Conservation (phyloP, 2,329 filamentous ascomycete species). For the Geoglossum cookeanum region DNA sequence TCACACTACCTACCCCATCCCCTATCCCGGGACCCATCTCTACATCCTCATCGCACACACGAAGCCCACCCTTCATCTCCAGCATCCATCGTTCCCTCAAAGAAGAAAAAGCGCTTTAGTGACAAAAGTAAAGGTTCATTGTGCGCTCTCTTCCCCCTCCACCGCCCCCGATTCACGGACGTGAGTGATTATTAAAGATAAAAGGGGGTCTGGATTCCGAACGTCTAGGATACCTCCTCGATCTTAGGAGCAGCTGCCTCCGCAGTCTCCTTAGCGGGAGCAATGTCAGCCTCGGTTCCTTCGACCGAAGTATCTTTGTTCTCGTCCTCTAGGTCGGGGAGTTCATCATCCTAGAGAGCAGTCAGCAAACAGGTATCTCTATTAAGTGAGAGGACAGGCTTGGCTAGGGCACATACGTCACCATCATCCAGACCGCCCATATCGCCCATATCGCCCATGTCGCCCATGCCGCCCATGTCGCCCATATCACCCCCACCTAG, state of each 20-base stretch:
- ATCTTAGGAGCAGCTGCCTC: constrained; percentile 3
- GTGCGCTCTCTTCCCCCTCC: too few species aligned
- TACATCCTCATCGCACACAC: too few species aligned
- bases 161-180: too few species aligned
- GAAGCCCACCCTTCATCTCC: too few species aligned
- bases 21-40: too few species aligned
- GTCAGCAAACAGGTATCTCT: constrained; percentile 4
- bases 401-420: constrained; percentile 11
- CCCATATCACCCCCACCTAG: constrained; percentile 42
- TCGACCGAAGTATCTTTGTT: constrained; percentile 20
- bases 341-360: constrained; percentile 46
- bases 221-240: constrained; percentile 5
- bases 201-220: background rate
- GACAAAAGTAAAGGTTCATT: too few species aligned
- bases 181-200: background rate
- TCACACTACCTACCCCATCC: too few species aligned
- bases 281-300: constrained; percentile 22
- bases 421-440: constrained; percentile 22
- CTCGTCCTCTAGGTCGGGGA: constrained; percentile 60
- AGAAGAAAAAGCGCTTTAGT: too few species aligned
- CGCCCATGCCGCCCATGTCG: constrained; percentile 18
- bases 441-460: constrained; percentile 36
- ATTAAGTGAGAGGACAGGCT: constrained; percentile 4
- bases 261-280: constrained; percentile 12
- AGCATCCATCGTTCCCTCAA: too few species aligned